Evolutionary conservation across 1,139 yeast genomes (phyloP), one percentile per base, ranked within the genome.

Genomic region (Magnusiomyces paraingens): DNA sequence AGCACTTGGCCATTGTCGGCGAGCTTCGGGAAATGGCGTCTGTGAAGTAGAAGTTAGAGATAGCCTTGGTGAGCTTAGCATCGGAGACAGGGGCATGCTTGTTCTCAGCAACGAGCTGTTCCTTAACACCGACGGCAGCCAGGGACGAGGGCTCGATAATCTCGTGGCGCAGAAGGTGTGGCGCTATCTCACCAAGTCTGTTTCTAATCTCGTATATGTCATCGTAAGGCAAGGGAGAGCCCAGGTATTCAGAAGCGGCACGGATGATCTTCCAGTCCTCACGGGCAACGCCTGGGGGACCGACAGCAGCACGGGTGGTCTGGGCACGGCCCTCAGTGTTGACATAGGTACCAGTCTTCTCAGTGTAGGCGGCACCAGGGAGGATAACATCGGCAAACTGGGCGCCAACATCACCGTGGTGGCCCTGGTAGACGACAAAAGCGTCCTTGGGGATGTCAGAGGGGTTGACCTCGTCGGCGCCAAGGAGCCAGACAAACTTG

Each of bases 241-340:
- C 83, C 64, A 88, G 75, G 68, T 85, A 87, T 71, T 88, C 95
- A 52, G 88, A 81, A 57, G 86, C 78, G 10, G 95, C 96, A 71
- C 94, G 82, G 64, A 88, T 72, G 61, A 88, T 84, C 75, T 85
- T 84, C 96, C 96, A 88, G 73, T 88, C 96, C 72, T 88, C 95
- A 70, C 96, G 84, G 47, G 95, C 95, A 53, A 81, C 86, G 43
- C 94, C 95, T 52, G 95, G 95, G n/a, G 95, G 84, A 59, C 85
- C 87, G 22, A 89, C 84, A 43, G 95, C 94, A 50, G 96, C 95
- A 63, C 94, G 81, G 2, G 95, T 86, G 56, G 78, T 73, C 75
- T 88, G 96, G 12, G 90, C 81, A 69, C 96, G 83, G 62, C 96
- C 96, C 73, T 88, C 96, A 49, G 95, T 87, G 73, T 88, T 88